Base-by-base conservation (phyloP, 148 eudicot genomes). In the Drosera capensis region DNA sequence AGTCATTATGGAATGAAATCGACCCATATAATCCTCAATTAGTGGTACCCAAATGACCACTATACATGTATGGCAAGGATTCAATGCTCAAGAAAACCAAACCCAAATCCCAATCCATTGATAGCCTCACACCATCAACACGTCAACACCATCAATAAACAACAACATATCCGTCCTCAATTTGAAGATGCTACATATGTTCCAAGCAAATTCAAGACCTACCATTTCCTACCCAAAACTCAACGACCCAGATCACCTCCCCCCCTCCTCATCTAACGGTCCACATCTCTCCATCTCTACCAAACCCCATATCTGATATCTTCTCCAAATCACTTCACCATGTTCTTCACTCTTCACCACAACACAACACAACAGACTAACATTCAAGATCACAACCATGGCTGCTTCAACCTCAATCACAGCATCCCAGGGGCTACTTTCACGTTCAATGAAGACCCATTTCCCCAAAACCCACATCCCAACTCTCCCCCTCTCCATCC, bases 211-310 rank as follows among this genome's bases (percentile, higher is more conserved):
- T 15, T 17, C 3, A 56, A 50, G 5, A 46, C 66, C 75, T 28
- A 60, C 59, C 67, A 61, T 60, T 65, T 70, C 71, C 67, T 61
- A 70, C 67, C 71, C 75, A 47, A n/a, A 2, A 65, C 55, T 61
- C 57, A 37, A 61, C 57, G 64, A 44, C 43, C 14, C 37, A 23
- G 67, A 65, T 70, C 14, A 5, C 0, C 5, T 8, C 18, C 12
- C 15, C 23, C 36, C 17, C 47, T 31, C 23, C 40, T 54, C 57
- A 20, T 20, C 11, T 15, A 45, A 54, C 54, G 48, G 55, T 49
- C 74, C 8, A 31, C 40, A 49, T 56, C 48, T 30, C 16, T 48
- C 23, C 16, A n/a, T 24, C 20, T 25, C 39, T 1, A 23, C 26
- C 11, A 51, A 19, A 43, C 20, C 20, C 8, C 26, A 20, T 13